A percentile compares a stretch with the other conserved stretches of the same genome.
These are phyloP conservation scores for Hyaloscypha variabilis DNA, from an alignment of 495 filamentous ascomycete genomes.

Conservation along the genomic window DNA sequence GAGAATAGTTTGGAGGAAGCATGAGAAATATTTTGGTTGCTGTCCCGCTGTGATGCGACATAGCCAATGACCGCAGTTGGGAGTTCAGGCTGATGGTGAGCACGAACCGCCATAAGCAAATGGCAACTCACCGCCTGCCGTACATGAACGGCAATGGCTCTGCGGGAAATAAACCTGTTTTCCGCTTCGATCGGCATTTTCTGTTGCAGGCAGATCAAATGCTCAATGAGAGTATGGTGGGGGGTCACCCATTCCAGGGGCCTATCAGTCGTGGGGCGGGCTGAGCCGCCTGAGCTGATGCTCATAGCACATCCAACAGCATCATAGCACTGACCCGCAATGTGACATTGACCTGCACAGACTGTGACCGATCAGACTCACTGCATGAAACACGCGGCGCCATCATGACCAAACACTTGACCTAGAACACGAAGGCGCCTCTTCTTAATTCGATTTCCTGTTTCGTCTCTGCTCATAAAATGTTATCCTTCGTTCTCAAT, in stretches of 20 bases:
- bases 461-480: background rate
- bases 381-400: background rate
- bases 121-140: too few relatives aligned
- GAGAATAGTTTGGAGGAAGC: background rate
- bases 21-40: background rate
- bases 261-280: too few relatives aligned
- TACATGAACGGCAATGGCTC: too few relatives aligned
- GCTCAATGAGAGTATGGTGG: too few relatives aligned
- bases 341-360: background rate
- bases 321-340: background rate
- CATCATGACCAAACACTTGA: background rate
- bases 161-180: too few relatives aligned
- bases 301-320: background rate
- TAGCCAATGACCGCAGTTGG: background rate
- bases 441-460: background rate
- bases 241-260: too few relatives aligned
- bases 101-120: too few relatives aligned
- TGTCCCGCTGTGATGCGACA: background rate
- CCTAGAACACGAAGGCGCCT: background rate
- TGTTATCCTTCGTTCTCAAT: background rate
- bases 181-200: too few relatives aligned
- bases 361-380: background rate
- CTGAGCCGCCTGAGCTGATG: background rate
- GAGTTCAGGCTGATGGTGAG: too few relatives aligned
- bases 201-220: background rate